A percentile compares a stretch with the other conserved stretches of the same genome.
These are phyloP conservation scores for Berberis thunbergii DNA, from an alignment of 164 flowering plant species.

Conservation along the genomic window DNA sequence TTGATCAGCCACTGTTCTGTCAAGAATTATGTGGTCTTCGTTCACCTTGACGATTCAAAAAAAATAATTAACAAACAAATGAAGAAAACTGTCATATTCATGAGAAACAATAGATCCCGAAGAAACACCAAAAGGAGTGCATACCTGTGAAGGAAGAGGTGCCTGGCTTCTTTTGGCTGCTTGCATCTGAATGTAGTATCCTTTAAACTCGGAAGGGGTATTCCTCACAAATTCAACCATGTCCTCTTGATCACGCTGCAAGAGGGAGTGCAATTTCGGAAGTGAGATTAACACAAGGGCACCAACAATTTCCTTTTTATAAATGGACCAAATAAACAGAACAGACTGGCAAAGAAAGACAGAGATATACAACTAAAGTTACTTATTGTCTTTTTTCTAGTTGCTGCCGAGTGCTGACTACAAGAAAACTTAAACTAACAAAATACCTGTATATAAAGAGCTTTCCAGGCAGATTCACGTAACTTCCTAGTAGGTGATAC, in stretches of 20 bases:
- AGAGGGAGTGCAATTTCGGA: not conserved
- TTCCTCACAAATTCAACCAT: slow-evolving; percentile 71
- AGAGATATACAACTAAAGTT: no score
- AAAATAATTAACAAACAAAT: not conserved
- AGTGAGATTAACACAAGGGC: not conserved
- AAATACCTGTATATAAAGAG: slow-evolving; percentile 76
- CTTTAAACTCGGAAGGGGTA: slow-evolving; percentile 77
- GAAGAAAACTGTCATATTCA: not conserved
- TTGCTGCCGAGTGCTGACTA: not conserved
- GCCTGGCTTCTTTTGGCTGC: slow-evolving; percentile 92
- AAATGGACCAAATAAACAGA: no score
- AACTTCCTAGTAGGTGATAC: slow-evolving; percentile 40
- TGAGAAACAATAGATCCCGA: not conserved
- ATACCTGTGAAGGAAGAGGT: slow-evolving; percentile 83
- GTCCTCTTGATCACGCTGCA: slow-evolving; percentile 91
- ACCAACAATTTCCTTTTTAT: not conserved
- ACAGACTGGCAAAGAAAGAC: no score
- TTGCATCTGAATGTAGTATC: slow-evolving; percentile 96
- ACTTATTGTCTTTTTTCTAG: no score
- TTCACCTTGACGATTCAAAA: slow-evolving; percentile 42
- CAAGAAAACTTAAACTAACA: not conserved
- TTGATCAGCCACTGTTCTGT: slow-evolving; percentile 86
- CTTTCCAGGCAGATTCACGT: slow-evolving; percentile 83
- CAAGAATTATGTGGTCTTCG: slow-evolving; percentile 72
- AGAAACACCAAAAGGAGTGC: not conserved